Percentiles rank a stretch among this genome's conserved stretches.
Evolutionary conservation across 2,329 filamentous ascomycete species (phyloP).

Genomic region (Alternaria triticina): DNA sequence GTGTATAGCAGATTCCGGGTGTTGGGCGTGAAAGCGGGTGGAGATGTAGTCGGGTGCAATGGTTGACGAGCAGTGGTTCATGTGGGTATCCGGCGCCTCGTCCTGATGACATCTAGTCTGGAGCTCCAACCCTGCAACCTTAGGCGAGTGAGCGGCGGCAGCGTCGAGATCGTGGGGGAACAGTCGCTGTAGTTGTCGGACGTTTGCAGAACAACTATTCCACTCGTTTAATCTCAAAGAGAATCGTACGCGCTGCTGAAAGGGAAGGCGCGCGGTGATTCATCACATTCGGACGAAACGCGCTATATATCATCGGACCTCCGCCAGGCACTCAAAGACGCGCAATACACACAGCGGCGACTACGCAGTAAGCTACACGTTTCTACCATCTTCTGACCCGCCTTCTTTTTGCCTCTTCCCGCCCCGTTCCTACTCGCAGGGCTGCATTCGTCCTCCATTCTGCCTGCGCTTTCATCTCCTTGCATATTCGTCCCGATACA

Average conservation of each 20-base stretch:
- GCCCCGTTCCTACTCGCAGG: background rate
- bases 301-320: slow-evolving; percentile 25
- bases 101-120: slow-evolving; percentile 23
- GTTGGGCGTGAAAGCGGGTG: slow-evolving; percentile 9
- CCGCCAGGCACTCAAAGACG: slow-evolving; percentile 42
- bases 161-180: background rate
- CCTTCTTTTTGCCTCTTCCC: background rate
- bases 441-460: background rate
- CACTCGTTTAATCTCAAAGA: background rate
- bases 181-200: background rate
- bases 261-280: slow-evolving; percentile 13
- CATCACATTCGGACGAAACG: slow-evolving; percentile 13
- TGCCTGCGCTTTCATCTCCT: slow-evolving; percentile 14
- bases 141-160: slow-evolving; percentile 18
- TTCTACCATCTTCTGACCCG: slow-evolving; percentile 5
- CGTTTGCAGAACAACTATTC: background rate
- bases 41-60: slow-evolving; percentile 10
- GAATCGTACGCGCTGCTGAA: background rate
- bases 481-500: slow-evolving; percentile 25
- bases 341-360: slow-evolving; percentile 31
- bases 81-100: slow-evolving; percentile 41
- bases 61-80: slow-evolving; percentile 20
- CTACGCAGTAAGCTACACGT: slow-evolving; percentile 25
- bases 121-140: slow-evolving; percentile 30
- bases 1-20: background rate